These are phyloP conservation scores for Scleromitrula shiraiana DNA, from an alignment of 2,329 filamentous ascomycete species.

Conservation along the genomic window DNA sequence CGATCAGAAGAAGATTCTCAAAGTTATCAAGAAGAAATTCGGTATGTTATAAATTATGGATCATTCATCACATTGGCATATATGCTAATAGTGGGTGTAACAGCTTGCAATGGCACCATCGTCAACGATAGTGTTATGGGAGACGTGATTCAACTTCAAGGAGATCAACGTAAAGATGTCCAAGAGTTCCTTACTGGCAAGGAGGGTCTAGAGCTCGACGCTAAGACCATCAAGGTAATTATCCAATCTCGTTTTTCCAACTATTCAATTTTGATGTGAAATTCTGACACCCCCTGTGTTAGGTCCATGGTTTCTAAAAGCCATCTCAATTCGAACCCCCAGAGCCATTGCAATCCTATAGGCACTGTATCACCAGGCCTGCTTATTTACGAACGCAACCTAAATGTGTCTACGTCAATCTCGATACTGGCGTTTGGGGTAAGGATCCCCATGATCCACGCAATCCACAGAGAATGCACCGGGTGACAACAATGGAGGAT, in stretches of 20 bases:
- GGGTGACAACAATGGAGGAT: neutral
- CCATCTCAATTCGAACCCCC: constrained; percentile 15
- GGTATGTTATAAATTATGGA: constrained; percentile 49
- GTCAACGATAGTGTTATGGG: constrained; percentile 94
- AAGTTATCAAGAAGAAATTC: constrained; percentile 99
- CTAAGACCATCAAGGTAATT: constrained; percentile 89
- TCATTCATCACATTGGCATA: too few relatives aligned
- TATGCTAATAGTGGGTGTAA: neutral
- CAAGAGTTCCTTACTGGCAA: constrained; percentile 96
- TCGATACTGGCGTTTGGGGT: neutral
- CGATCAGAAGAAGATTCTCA: constrained; percentile 99
- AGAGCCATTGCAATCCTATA: neutral
- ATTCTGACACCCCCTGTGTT: constrained; percentile 1
- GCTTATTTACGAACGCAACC: constrained; percentile 1
- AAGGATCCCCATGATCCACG: constrained; percentile 28
- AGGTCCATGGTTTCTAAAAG: constrained; percentile 57
- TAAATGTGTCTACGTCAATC: neutral
- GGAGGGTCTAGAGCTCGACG: constrained; percentile 85
- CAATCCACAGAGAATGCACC: constrained; percentile 28
- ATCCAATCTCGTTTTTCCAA: neutral
- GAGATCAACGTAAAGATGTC: constrained; percentile 98
- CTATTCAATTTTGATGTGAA: neutral
- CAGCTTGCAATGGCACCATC: constrained; percentile 99
- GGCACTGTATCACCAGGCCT: neutral
- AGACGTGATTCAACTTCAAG: constrained; percentile 99